Percentiles rank a stretch among this genome's conserved stretches.
Conservation (phyloP, 495 filamentous ascomycete species). For the Penicillium crystallinum region DNA sequence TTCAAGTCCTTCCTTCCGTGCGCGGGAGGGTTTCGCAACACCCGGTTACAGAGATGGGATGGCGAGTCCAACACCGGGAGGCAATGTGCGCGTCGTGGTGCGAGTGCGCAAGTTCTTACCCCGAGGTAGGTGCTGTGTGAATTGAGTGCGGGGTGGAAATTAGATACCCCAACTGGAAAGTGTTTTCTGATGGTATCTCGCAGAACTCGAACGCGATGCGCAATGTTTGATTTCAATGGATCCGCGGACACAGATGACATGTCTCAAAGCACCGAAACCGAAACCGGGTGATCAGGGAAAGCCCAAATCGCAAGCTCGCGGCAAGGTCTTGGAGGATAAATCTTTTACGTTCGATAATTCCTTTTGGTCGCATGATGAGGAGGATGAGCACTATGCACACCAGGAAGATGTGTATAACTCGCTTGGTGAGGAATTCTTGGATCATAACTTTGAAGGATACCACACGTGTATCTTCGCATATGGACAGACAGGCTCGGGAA, state of each 20-base stretch:
- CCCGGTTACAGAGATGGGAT: constrained; percentile 27
- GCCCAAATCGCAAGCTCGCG: constrained; percentile 58
- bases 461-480: constrained; percentile 99
- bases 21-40: constrained; percentile 59
- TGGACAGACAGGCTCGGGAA: constrained; percentile 94
- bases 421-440: constrained; percentile 92
- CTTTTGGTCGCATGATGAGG: constrained; percentile 84
- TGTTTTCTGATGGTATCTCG: constrained; percentile 1
- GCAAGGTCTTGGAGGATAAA: constrained; percentile 79
- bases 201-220: constrained; percentile 76
- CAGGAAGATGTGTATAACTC: constrained; percentile 95
- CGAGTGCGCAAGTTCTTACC: constrained; percentile 83
- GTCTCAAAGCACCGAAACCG: constrained; percentile 58
- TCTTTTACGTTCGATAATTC: constrained; percentile 94
- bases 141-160: background rate
- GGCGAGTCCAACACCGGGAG: constrained; percentile 48
- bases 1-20: constrained; percentile 63
- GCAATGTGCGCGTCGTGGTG: constrained; percentile 94
- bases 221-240: constrained; percentile 89
- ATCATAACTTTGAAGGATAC: constrained; percentile 99
- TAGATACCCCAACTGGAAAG: background rate
- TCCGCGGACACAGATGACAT: constrained; percentile 74
- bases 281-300: constrained; percentile 60
- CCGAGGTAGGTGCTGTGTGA: constrained; percentile 60
- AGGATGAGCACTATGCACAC: constrained; percentile 70